Evolutionary conservation across 805 yeast species (phyloP), one percentile per base, ranked within the genome.

Genomic region (Priceomyces fermenticarens): DNA sequence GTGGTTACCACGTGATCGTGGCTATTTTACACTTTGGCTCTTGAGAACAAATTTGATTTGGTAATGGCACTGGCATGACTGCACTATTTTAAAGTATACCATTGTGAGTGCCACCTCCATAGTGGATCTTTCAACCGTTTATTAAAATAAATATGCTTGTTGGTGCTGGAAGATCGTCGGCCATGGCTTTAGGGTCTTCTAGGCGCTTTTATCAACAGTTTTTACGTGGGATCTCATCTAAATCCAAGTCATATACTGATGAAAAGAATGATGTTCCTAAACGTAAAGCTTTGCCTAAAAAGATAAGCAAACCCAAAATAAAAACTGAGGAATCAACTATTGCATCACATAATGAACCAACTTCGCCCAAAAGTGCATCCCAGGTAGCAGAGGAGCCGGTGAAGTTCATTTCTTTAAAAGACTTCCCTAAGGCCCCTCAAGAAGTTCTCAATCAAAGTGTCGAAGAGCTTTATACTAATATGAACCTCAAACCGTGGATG

Each of bases 401-500:
- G 9, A 37, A 52, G 25, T 63, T 51, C 42, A 47, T 67, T 14
- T 56, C 69, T 1, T 58, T 63, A 25, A 48, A 52, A 39, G 49
- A 60, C 35, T 65, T 67, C 41, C 72, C 72, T 14, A 55, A 50
- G 46, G 52, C 60, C 33, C 57, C 68, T 29, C 46, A 50, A 25
- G 34, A 39, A 20, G 36, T 58, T 10, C 33, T 44, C 17, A 39
- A 46, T 11, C 46, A 41, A 42, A 41, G 57, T n/a, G 34, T 40
- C 5, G 47, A 53, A 9, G 55, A 55, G 15, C 35, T 59, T 9
- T 57, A 52, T 39, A 41, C 44, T 9, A 38, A 41, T 17, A 49
- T 52, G 16, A 40, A 39, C 27, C 35, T 43, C 29, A 43, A 39
- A 30, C 43, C 46, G 12, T 36, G 39, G 39, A 29, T 36, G 4